Evolutionary conservation across 768 basidiomycete genomes (phyloP).

Genomic region (Hypholoma fasciculare): DNA sequence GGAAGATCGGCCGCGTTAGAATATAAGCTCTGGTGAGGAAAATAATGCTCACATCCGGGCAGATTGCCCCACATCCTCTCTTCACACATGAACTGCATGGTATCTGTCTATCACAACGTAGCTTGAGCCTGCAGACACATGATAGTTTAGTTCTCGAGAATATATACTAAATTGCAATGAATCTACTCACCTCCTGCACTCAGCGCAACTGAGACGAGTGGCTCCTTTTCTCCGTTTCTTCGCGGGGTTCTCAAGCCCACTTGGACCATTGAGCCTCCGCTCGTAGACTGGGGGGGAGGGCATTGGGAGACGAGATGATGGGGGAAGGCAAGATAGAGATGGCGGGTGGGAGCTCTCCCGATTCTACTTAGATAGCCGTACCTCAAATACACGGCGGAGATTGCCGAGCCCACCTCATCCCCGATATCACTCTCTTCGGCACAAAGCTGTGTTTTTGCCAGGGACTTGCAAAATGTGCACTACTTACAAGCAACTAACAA

Average conservation of each 20-base stretch:
- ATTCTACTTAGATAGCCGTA: slow-evolving; percentile 23
- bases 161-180: background rate
- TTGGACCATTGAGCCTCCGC: slow-evolving; percentile 23
- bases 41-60: slow-evolving; percentile 64
- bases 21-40: slow-evolving; percentile 6
- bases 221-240: slow-evolving; percentile 73
- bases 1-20: slow-evolving; percentile 17
- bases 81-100: slow-evolving; percentile 84
- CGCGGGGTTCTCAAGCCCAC: slow-evolving; percentile 27
- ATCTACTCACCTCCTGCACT: slow-evolving; percentile 64
- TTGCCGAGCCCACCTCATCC: slow-evolving; percentile 18
- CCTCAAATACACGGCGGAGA: slow-evolving; percentile 18
- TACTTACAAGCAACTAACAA: background rate
- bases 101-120: slow-evolving; percentile 73
- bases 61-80: slow-evolving; percentile 78
- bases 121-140: slow-evolving; percentile 48
- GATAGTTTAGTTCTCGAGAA: background rate
- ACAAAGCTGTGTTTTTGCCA: slow-evolving; percentile 14
- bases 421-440: slow-evolving; percentile 19
- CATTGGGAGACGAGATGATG: slow-evolving; percentile 34
- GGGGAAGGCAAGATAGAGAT: slow-evolving; percentile 19
- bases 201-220: slow-evolving; percentile 76
- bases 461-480: background rate
- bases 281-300: slow-evolving; percentile 32
- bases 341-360: slow-evolving; percentile 14